These are phyloP conservation scores for Suillus hirtellus DNA, from an alignment of 768 basidiomycete genomes.

Conservation along the genomic window DNA sequence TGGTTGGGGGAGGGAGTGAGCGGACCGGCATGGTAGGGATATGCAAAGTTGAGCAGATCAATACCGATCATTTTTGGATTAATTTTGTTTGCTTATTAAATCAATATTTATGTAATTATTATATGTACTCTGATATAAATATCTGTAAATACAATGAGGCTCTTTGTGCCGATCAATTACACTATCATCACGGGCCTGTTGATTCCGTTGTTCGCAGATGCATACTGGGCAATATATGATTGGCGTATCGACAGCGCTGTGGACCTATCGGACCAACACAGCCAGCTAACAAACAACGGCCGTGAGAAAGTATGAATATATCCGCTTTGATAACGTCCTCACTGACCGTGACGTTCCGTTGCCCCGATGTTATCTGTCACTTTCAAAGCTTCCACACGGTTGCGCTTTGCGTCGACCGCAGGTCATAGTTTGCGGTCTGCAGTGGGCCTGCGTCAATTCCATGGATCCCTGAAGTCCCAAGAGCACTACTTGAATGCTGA, in stretches of 20 bases:
- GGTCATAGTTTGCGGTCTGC: slow-evolving; percentile 10
- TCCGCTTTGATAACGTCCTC: background rate
- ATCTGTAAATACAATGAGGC: background rate
- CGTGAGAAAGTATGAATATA: background rate
- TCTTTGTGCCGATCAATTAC: background rate
- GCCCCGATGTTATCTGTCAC: background rate
- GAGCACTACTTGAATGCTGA: slow-evolving; percentile 48
- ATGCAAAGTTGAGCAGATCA: background rate
- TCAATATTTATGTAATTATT: background rate
- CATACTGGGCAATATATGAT: background rate
- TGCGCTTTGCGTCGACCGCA: slow-evolving; percentile 11
- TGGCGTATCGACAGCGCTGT: background rate
- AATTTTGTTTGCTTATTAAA: background rate
- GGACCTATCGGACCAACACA: background rate
- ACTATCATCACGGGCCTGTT: background rate
- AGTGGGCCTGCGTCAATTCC: slow-evolving; percentile 32
- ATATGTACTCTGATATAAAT: background rate
- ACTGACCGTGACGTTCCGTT: background rate
- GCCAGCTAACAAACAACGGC: background rate
- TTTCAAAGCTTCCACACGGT: slow-evolving; percentile 20
- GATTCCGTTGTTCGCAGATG: background rate
- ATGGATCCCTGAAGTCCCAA: slow-evolving; percentile 35
- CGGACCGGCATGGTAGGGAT: slow-evolving; percentile 32
- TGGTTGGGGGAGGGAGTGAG: slow-evolving; percentile 53
- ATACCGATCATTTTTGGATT: background rate